Percentiles rank a stretch among this genome's conserved stretches.
phyloP scores from a whole-genome alignment of 1,284 basidiomycete genomes.

The Neonothopanus nambi region DNA sequence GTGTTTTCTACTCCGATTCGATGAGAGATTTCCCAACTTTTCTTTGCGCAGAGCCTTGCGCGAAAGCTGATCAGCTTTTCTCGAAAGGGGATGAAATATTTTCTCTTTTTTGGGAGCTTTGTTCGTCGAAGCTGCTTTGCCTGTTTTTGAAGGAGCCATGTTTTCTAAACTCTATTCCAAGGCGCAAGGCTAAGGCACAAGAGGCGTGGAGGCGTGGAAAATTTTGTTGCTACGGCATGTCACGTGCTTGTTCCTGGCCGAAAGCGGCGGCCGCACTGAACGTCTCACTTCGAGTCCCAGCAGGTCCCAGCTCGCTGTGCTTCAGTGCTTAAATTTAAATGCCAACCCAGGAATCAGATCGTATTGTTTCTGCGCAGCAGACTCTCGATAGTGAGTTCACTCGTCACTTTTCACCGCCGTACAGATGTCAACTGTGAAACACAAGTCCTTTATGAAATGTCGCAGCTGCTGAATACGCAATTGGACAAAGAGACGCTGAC shows the following conservation, averaged over 20 bases:
- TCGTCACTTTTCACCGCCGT: background rate
- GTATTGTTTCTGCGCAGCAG: slow-evolving; percentile 72
- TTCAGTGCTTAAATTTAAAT: slow-evolving; percentile 30
- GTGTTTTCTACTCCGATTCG: slow-evolving; percentile 58
- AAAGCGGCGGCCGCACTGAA: no score
- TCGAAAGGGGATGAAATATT: slow-evolving; percentile 75
- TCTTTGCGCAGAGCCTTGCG: slow-evolving; percentile 71
- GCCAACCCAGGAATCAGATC: slow-evolving; percentile 62
- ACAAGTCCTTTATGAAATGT: slow-evolving; percentile 78
- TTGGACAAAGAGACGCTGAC: slow-evolving; percentile 82
- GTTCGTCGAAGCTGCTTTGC: slow-evolving; percentile 29
- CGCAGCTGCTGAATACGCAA: slow-evolving; percentile 79
- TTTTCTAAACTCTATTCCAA: no score
- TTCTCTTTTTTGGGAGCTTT: slow-evolving; percentile 65
- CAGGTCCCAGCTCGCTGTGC: no score
- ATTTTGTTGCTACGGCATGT: no score
- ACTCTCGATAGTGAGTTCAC: slow-evolving; percentile 71
- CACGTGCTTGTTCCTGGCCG: no score
- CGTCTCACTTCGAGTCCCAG: no score
- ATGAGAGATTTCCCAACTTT: slow-evolving; percentile 61
- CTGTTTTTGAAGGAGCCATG: slow-evolving; percentile 41
- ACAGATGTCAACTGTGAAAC: background rate
- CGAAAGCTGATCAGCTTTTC: slow-evolving; percentile 80
- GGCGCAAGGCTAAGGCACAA: no score
- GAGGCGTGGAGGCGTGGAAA: no score